Evolutionary conservation across 495 filamentous ascomycete species (phyloP).

Genomic region (Penicillium paxilli): DNA sequence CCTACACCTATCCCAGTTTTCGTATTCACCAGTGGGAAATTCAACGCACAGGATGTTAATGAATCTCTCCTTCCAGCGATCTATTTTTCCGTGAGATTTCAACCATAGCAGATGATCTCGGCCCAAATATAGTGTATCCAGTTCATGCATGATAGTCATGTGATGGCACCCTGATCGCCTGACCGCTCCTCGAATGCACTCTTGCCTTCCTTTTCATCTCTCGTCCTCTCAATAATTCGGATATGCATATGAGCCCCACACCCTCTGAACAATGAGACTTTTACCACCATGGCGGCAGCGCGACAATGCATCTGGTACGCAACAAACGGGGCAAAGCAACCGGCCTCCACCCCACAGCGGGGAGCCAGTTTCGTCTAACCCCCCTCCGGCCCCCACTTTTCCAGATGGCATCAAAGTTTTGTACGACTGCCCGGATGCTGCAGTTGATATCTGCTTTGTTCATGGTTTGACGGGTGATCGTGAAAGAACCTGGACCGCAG

Average conservation of each 20-base stretch:
- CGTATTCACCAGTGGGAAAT: no score
- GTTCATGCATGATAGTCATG: not conserved
- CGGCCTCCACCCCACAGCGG: not conserved
- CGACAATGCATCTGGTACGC: not conserved
- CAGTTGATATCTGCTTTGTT: constrained; percentile 32
- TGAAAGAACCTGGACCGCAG: constrained; percentile 27
- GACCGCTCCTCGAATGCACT: not conserved
- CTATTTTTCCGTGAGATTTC: no score
- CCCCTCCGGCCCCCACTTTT: not conserved
- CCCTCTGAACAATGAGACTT: not conserved
- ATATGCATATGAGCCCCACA: not conserved
- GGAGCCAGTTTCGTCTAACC: not conserved
- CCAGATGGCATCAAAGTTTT: constrained; percentile 12
- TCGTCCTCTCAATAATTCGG: not conserved
- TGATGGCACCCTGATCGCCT: not conserved
- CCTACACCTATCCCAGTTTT: no score
- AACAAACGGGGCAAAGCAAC: not conserved
- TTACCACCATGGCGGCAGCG: not conserved
- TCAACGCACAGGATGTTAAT: no score
- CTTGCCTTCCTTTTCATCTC: not conserved
- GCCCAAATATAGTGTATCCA: no score
- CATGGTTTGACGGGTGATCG: constrained; percentile 32
- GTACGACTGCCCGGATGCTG: constrained; percentile 16
- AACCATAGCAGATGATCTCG: no score
- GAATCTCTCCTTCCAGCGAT: no score